Conservation (phyloP, 768 basidiomycete species). For the Podaxis sp. region DNA sequence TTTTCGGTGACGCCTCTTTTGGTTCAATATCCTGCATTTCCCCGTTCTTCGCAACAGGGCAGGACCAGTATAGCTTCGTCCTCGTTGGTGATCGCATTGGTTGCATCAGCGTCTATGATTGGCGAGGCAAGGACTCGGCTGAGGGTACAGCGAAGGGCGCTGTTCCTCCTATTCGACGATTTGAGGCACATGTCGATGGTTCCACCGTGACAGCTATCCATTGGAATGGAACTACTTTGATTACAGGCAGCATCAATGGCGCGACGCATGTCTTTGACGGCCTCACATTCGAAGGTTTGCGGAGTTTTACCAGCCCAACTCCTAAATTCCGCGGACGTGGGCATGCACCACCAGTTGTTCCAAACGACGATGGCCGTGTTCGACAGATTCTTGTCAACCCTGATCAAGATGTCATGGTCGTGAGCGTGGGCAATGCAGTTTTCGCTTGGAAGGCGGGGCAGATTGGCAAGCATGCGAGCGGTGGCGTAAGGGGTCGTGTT, state of each 20-base stretch:
- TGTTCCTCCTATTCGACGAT: constrained; percentile 36
- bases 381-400: constrained; percentile 52
- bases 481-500: constrained; percentile 29
- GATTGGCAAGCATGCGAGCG: constrained; percentile 23
- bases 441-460: constrained; percentile 66
- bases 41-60: constrained; percentile 41
- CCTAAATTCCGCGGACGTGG: constrained; percentile 26
- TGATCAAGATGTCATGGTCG: constrained; percentile 51
- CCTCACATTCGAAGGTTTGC: constrained; percentile 53
- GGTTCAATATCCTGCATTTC: constrained; percentile 46
- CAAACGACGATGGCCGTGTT: constrained; percentile 39
- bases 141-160: not conserved
- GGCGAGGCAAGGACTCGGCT: constrained; percentile 21
- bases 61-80: constrained; percentile 42
- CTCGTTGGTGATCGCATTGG: constrained; percentile 65
- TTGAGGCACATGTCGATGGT: constrained; percentile 64
- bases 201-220: constrained; percentile 56
- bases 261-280: constrained; percentile 60
- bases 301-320: constrained; percentile 48
- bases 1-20: constrained; percentile 48
- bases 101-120: constrained; percentile 58
- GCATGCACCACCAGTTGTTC: constrained; percentile 15
- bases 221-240: constrained; percentile 55
- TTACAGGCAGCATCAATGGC: constrained; percentile 64
- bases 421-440: constrained; percentile 55